Percentiles rank a stretch among this genome's conserved stretches.
Evolutionary conservation across 2,329 filamentous ascomycete species (phyloP).

Genomic region (Proliferodiscus dingleyae): DNA sequence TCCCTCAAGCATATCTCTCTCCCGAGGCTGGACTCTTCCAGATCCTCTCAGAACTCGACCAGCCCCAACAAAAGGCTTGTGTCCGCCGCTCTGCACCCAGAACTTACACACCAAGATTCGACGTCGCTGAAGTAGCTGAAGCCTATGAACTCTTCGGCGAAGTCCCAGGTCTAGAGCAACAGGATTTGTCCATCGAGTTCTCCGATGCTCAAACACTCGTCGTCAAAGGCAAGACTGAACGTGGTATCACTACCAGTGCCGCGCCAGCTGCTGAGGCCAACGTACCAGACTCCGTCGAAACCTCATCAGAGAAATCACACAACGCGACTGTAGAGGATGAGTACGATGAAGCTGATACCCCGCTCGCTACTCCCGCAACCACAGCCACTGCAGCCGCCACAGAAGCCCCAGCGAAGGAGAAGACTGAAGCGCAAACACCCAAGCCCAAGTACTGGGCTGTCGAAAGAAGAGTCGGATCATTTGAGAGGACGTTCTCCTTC

Average conservation of each 20-base stretch:
- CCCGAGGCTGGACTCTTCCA: conserved; percentile 44
- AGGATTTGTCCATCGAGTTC: conserved; percentile 72
- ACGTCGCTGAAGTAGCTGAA: conserved; percentile 64
- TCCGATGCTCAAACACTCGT: conserved; percentile 68
- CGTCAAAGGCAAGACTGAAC: conserved; percentile 49
- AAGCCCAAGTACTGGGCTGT: conserved; percentile 63
- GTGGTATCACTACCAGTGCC: conserved; percentile 53
- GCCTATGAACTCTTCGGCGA: conserved; percentile 75
- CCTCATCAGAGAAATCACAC: conserved; percentile 28
- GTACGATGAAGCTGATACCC: conserved; percentile 23
- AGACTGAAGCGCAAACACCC: conserved; percentile 35
- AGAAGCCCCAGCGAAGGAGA: conserved; percentile 37
- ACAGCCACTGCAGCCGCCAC: conserved; percentile 16
- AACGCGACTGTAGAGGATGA: conserved; percentile 24
- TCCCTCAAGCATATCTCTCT: conserved; percentile 21
- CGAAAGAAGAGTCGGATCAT: conserved; percentile 61
- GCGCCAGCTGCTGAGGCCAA: conserved; percentile 49
- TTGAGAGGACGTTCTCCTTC: conserved; percentile 64
- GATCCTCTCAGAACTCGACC: conserved; percentile 57
- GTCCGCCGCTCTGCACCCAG: conserved; percentile 25
- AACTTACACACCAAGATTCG: conserved; percentile 68
- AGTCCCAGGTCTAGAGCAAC: conserved; percentile 67
- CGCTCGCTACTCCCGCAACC: conserved; percentile 16
- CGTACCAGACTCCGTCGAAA: conserved; percentile 35
- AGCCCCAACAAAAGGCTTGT: conserved; percentile 14